phyloP scores from a whole-genome alignment of 2,329 filamentous ascomycete genomes.

The Cyphellophora europaea region DNA sequence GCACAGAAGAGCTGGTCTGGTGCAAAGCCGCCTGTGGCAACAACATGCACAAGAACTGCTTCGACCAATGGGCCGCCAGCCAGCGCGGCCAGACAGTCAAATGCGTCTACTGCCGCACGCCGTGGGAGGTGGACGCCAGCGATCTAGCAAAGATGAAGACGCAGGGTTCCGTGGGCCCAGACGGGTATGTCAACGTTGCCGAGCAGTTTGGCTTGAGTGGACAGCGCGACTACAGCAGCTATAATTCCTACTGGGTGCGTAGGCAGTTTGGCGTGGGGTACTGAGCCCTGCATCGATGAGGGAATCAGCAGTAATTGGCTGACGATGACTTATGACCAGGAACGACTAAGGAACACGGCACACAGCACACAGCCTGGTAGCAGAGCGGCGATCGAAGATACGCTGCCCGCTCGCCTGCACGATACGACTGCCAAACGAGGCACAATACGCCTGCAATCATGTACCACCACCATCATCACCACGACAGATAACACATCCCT shows the following conservation, averaged over 20 bases:
- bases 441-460: too few species aligned
- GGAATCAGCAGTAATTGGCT: background rate
- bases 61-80: slow-evolving; percentile 42
- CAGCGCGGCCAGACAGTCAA: slow-evolving; percentile 24
- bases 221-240: slow-evolving; percentile 29
- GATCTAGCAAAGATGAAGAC: slow-evolving; percentile 23
- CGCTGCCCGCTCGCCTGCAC: too few species aligned
- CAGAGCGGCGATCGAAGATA: too few species aligned
- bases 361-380: too few species aligned
- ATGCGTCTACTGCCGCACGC: slow-evolving; percentile 37
- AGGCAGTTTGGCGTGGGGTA: slow-evolving; percentile 9
- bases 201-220: slow-evolving; percentile 30
- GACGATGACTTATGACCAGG: too few species aligned
- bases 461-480: too few species aligned
- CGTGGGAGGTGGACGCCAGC: slow-evolving; percentile 27
- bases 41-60: slow-evolving; percentile 51
- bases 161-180: slow-evolving; percentile 21
- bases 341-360: too few species aligned
- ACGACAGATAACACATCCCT: too few species aligned
- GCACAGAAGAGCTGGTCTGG: slow-evolving; percentile 42
- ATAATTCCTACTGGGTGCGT: slow-evolving; percentile 29
- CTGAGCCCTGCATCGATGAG: slow-evolving; percentile 3
- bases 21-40: slow-evolving; percentile 54
- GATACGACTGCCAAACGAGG: too few species aligned
- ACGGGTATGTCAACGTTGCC: slow-evolving; percentile 38